phyloP scores from a whole-genome alignment of 306 rosid species.

The Gastrolobium bilobum region DNA sequence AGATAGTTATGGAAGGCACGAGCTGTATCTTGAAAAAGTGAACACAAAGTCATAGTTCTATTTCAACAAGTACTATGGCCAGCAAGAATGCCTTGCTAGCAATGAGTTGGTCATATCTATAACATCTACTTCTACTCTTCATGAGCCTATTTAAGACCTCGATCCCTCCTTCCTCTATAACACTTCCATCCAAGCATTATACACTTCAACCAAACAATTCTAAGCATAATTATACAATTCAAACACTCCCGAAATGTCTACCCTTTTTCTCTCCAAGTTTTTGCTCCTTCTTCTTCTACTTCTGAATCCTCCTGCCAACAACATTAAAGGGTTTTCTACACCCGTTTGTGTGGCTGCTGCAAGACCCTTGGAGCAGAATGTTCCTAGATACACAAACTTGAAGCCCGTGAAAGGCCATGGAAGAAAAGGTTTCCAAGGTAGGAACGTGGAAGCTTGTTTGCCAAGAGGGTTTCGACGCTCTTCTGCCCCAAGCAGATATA shows the following conservation, averaged over 20 bases:
- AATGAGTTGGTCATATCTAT: slow-evolving; percentile 60
- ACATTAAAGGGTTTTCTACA: slow-evolving; percentile 15
- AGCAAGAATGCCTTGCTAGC: slow-evolving; percentile 58
- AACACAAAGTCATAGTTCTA: slow-evolving; percentile 36
- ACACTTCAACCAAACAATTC: slow-evolving; percentile 24
- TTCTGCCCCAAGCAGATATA: slow-evolving; percentile 76
- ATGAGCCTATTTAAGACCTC: slow-evolving; percentile 73
- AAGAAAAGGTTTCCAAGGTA: neutral
- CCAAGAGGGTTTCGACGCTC: slow-evolving; percentile 67
- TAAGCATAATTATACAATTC: neutral
- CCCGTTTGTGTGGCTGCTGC: slow-evolving; percentile 35
- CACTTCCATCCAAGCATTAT: slow-evolving; percentile 13
- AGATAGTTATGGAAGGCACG: slow-evolving; percentile 62
- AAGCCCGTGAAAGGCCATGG: slow-evolving; percentile 52
- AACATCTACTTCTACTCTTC: slow-evolving; percentile 42
- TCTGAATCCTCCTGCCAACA: slow-evolving; percentile 45
- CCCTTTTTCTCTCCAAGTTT: slow-evolving; percentile 25
- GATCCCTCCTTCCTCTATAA: slow-evolving; percentile 17
- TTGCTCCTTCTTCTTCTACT: slow-evolving; percentile 48
- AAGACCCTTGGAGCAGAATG: slow-evolving; percentile 52
- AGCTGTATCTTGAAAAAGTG: slow-evolving; percentile 60
- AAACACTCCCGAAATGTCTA: slow-evolving; percentile 47
- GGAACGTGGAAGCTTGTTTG: slow-evolving; percentile 62
- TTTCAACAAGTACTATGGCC: slow-evolving; percentile 33
- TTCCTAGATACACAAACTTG: slow-evolving; percentile 47